Base-by-base conservation (phyloP, 2,329 filamentous ascomycete species). In the Torrubiellomyces zombiae region DNA sequence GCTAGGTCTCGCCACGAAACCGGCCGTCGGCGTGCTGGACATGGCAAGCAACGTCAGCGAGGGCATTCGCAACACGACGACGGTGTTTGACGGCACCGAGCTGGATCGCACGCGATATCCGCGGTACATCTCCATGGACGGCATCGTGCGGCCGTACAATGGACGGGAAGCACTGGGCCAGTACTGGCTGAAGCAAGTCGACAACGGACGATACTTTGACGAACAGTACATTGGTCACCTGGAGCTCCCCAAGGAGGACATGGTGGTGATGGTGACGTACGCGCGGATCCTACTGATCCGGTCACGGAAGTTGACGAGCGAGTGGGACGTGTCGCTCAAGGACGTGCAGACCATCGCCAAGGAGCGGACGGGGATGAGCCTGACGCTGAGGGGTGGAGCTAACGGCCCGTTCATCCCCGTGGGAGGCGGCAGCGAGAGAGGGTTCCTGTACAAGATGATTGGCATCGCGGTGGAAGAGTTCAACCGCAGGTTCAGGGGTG, bases 101-200 rank as follows among this genome's bases (percentile, higher is more conserved):
- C 73, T 98, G 6, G 91, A 98, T 40, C 82, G 89, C 24, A 83
- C 93, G 14, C 80, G 89, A n/a, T 67, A 92, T 25, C 79, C 85
- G 5, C 78, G 89, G 11, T 94, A 92, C 55, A 82, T 98, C 32
- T 80, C 82, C 10, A 70, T 75, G 20, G 86, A 98, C 47, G 89
- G 89, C 20, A 80, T 98, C 31, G 85, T 98, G 17, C 76, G 86
- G 3, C 85, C 89, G 0, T 98, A 93, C 59, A 85, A 75, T 28
- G 80, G 92, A 45, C 80, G 89, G 23, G 89, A 98, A 58, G 85
- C 89, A 0, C 71, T 98, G 3, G 89, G 89, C 1, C 89, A 98
- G 49, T 94, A 82, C 59, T 98, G 89, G 91, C 73, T 98, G 35
- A 98, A 98, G 63, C 92, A 93, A 30, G 73, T 92, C 8, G 89